Evolutionary conservation across 768 basidiomycete species (phyloP).

Genomic region (Rhodotorula kratochvilovae): DNA sequence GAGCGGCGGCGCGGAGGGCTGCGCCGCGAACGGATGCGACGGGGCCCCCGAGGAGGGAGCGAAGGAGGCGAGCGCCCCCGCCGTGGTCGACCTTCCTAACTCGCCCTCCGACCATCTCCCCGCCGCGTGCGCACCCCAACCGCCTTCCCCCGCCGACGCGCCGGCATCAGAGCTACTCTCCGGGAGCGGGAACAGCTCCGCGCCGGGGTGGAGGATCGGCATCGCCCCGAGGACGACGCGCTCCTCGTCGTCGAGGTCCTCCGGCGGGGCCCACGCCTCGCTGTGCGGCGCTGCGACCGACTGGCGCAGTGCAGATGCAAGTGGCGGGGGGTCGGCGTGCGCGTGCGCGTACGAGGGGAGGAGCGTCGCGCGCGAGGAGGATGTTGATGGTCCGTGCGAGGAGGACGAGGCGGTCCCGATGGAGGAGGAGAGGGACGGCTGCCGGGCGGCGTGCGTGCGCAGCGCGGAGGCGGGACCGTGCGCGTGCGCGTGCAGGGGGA

Average conservation of each 20-base stretch:
- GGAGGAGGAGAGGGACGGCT: not conserved
- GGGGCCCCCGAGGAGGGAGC: too few species aligned
- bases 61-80: not conserved
- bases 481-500: too few species aligned
- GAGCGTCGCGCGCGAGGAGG: not conserved
- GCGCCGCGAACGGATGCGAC: not conserved
- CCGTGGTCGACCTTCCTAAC: not conserved
- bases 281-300: too few species aligned
- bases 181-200: not conserved
- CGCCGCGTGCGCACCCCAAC: not conserved
- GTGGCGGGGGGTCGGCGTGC: too few species aligned
- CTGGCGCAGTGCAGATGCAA: not conserved
- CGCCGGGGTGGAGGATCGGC: not conserved
- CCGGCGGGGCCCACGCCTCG: not conserved
- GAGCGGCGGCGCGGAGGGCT: not conserved
- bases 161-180: not conserved
- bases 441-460: too few species aligned
- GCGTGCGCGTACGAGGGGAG: not conserved
- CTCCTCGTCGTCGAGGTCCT: not conserved
- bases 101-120: too few species aligned
- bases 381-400: too few species aligned
- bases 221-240: not conserved
- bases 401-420: not conserved
- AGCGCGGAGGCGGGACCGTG: too few species aligned
- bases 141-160: not conserved